A percentile compares a stretch with the other conserved stretches of the same genome.
phyloP scores from a whole-genome alignment of 345 rosid species.

The Raphanus raphanistrum region DNA sequence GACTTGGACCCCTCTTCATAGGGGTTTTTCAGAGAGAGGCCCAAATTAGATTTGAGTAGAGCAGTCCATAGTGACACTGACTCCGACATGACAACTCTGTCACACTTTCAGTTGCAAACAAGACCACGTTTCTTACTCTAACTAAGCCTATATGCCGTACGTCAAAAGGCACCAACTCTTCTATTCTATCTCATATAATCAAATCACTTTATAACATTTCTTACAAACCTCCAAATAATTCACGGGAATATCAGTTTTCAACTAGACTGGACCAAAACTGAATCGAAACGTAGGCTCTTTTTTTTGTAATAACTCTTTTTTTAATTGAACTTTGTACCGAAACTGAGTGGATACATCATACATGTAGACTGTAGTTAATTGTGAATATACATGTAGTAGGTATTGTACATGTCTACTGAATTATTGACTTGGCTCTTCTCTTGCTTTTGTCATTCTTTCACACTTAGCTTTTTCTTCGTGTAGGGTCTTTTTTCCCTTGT shows the following conservation, averaged over 20 bases:
- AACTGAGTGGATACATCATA: background rate
- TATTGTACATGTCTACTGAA: background rate
- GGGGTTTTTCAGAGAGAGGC: constrained; percentile 27
- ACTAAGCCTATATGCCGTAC: constrained; percentile 36
- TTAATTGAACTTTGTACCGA: background rate
- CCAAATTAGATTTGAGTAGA: constrained; percentile 33
- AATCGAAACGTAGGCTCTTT: background rate
- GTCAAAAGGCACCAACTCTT: constrained; percentile 22
- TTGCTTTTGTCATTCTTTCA: background rate
- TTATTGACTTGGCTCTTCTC: background rate
- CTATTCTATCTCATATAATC: background rate
- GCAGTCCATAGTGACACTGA: constrained; percentile 28
- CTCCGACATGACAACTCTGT: constrained; percentile 32
- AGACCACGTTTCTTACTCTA: constrained; percentile 8
- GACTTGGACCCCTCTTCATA: background rate
- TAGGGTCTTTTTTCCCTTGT: background rate
- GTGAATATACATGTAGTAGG: background rate
- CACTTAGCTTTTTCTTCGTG: background rate
- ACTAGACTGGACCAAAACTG: constrained; percentile 6
- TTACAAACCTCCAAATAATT: constrained; percentile 6
- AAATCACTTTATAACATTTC: background rate
- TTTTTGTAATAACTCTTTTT: background rate
- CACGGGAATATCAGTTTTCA: background rate
- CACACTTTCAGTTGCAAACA: constrained; percentile 17
- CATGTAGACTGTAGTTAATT: no score